Conservation (phyloP, 176 grass and related monocot genomes). For the Triticum dicoccoides region DNA sequence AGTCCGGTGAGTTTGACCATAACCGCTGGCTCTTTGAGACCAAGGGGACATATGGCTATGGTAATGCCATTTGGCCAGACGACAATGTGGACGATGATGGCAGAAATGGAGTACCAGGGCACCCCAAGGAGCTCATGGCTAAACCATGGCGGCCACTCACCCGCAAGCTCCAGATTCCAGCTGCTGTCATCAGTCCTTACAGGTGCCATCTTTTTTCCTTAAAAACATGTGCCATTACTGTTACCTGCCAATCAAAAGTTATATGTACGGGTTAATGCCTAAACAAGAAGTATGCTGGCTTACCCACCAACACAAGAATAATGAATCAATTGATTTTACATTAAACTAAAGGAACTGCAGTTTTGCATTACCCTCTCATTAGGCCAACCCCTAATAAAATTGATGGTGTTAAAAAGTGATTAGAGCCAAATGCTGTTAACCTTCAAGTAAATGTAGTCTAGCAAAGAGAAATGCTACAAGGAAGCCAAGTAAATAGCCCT, state of each 20-base stretch:
- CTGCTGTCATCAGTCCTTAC: constrained; percentile 89
- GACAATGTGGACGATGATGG: constrained; percentile 53
- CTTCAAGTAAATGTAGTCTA: background rate
- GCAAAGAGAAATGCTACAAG: background rate
- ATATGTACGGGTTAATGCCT: constrained; percentile 8
- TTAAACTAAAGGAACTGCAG: background rate
- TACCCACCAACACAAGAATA: background rate
- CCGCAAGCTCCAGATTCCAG: constrained; percentile 83
- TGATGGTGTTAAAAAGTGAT: background rate
- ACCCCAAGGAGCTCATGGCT: constrained; percentile 73
- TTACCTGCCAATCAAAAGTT: background rate
- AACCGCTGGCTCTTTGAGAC: constrained; percentile 99
- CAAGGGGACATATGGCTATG: constrained; percentile 95
- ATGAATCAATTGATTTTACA: background rate
- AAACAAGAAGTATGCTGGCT: background rate
- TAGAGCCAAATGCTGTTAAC: background rate
- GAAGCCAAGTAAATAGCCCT: background rate
- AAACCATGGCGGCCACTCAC: constrained; percentile 97
- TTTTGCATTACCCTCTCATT: background rate
- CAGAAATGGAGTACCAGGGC: constrained; percentile 36
- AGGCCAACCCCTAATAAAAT: background rate
- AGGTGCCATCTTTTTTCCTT: constrained; percentile 39
- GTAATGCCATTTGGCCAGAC: constrained; percentile 91
- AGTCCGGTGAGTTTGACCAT: constrained; percentile 84
- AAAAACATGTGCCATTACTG: background rate